phyloP scores from a whole-genome alignment of 169 alveolate genomes.

The Plasmodium cynomolgi region DNA sequence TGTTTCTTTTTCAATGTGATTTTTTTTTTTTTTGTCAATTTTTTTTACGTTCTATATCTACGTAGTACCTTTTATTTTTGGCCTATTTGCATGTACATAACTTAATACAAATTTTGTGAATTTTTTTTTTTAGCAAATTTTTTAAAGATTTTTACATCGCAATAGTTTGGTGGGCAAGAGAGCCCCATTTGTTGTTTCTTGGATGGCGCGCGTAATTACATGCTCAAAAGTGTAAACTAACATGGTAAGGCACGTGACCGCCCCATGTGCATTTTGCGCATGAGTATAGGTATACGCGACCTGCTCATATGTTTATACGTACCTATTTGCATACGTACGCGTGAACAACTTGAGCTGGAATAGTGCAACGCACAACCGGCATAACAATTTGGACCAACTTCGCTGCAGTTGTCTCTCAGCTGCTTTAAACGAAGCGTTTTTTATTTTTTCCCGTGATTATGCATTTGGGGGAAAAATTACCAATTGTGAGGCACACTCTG shows the following conservation, averaged over 20 bases:
- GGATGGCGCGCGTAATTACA: not conserved
- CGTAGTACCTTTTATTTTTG: not conserved
- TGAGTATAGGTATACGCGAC: not conserved
- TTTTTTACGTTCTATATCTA: not conserved
- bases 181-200: not conserved
- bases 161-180: not conserved
- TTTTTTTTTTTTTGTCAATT: not conserved
- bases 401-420: slow-evolving; percentile 1
- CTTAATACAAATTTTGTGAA: not conserved
- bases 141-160: not conserved
- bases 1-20: not conserved
- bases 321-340: not conserved
- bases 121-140: not conserved
- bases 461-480: not conserved
- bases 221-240: not conserved
- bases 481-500: not conserved
- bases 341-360: not conserved
- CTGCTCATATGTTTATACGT: not conserved
- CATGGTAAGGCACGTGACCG: not conserved
- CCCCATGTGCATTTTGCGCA: not conserved
- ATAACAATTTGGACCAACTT: not conserved
- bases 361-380: not conserved
- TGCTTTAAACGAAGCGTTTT: not conserved
- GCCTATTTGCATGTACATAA: not conserved
- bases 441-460: not conserved